phyloP scores from a whole-genome alignment of 306 rosid species.

The Chamaecrista fasciculata region DNA sequence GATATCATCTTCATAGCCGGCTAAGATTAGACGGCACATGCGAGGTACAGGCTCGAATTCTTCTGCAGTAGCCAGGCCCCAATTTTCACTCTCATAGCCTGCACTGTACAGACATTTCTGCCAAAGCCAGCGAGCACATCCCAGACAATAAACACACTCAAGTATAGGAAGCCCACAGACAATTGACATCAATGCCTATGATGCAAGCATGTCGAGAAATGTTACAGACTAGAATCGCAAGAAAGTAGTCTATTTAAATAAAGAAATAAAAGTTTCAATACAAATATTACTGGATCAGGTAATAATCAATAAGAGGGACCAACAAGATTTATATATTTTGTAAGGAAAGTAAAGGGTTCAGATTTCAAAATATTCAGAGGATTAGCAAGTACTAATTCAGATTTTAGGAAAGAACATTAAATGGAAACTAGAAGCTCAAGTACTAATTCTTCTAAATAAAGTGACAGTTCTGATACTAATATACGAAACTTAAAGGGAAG shows the following conservation, averaged over 20 bases:
- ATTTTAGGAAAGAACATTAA: slow-evolving; percentile 3
- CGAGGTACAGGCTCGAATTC: slow-evolving; percentile 93
- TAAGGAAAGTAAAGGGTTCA: neutral
- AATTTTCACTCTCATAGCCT: slow-evolving; percentile 89
- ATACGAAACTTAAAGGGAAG: slow-evolving; percentile 8
- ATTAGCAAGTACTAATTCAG: neutral
- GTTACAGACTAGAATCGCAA: neutral
- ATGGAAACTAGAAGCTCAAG: neutral
- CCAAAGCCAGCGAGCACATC: slow-evolving; percentile 93
- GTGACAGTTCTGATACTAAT: neutral
- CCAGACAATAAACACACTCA: slow-evolving; percentile 90
- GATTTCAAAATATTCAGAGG: neutral
- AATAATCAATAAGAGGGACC: slow-evolving; percentile 14
- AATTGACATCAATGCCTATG: slow-evolving; percentile 74
- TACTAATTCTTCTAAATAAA: neutral
- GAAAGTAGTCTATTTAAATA: slow-evolving; percentile 9
- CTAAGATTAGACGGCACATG: slow-evolving; percentile 67
- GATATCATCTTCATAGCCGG: slow-evolving; percentile 76
- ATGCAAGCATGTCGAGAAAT: slow-evolving; percentile 27
- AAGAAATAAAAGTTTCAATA: slow-evolving; percentile 4
- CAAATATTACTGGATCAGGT: slow-evolving; percentile 25
- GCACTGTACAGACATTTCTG: slow-evolving; percentile 78
- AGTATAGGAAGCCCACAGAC: slow-evolving; percentile 79
- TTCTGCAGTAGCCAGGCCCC: slow-evolving; percentile 78
- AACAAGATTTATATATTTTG: neutral